Conservation (phyloP, 257 asterid genomes). For the Cruciata laevipes region DNA sequence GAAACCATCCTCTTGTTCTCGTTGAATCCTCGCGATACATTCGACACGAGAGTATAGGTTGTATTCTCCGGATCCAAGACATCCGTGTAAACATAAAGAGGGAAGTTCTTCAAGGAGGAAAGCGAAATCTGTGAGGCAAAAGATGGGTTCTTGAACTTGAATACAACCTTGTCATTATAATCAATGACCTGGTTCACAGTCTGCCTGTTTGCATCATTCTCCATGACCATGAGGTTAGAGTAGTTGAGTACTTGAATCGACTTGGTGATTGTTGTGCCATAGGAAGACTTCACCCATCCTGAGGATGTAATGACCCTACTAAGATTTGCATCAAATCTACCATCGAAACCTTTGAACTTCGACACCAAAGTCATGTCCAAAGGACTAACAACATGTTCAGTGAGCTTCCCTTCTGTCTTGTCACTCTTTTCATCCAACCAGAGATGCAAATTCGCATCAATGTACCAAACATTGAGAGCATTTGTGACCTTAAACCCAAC, state of each 20-base stretch:
- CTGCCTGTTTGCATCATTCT: conserved; percentile 53
- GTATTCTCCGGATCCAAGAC: conserved; percentile 34
- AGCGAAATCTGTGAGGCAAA: conserved; percentile 16
- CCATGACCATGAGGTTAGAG: conserved; percentile 46
- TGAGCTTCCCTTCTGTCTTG: conserved; percentile 41
- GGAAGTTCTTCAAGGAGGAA: conserved; percentile 33
- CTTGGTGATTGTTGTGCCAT: conserved; percentile 38
- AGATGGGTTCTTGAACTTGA: conserved; percentile 19
- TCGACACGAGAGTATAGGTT: conserved; percentile 39
- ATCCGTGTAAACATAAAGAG: conserved; percentile 30
- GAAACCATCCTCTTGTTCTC: conserved; percentile 35
- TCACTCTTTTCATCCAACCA: conserved; percentile 53
- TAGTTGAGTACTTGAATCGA: conserved; percentile 35
- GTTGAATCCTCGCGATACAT: conserved; percentile 44
- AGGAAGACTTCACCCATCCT: conserved; percentile 62
- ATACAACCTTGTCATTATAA: conserved; percentile 29
- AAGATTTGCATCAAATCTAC: conserved; percentile 38
- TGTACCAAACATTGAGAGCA: conserved; percentile 69
- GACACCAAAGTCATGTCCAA: conserved; percentile 23
- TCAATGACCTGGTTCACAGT: conserved; percentile 46
- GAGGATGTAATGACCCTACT: conserved; percentile 39
- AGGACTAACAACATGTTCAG: conserved; percentile 22
- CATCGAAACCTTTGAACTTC: conserved; percentile 52
- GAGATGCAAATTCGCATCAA: conserved; percentile 79
- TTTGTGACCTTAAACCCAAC: conserved; percentile 49